Percentiles rank a stretch among this genome's conserved stretches.
Evolutionary conservation across 2,329 filamentous ascomycete species (phyloP).

Genomic region (Pseudocercospora ulei): DNA sequence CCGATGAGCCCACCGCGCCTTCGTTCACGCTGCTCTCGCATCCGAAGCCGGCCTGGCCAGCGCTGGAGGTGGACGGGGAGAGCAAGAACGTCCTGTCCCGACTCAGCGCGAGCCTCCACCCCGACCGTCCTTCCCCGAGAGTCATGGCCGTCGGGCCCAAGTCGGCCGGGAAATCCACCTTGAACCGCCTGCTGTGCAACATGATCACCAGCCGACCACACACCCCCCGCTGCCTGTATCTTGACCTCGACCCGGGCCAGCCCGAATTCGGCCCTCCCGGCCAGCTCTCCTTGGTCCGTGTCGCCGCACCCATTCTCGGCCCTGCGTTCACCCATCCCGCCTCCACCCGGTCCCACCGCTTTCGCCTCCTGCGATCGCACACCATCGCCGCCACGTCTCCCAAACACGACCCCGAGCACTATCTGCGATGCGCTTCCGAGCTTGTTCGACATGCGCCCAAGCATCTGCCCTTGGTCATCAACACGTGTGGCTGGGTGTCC

Average conservation of each 20-base stretch:
- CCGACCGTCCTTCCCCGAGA: slow-evolving; percentile 26
- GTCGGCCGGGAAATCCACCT: slow-evolving; percentile 66
- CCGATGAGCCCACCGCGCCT: slow-evolving; percentile 27
- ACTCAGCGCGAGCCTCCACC: slow-evolving; percentile 35
- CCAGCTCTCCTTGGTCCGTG: slow-evolving; percentile 56
- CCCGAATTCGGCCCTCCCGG: slow-evolving; percentile 64
- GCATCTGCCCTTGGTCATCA: slow-evolving; percentile 55
- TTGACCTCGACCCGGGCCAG: slow-evolving; percentile 70
- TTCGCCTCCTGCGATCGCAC: slow-evolving; percentile 51
- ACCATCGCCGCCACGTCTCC: slow-evolving; percentile 57
- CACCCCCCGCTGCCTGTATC: slow-evolving; percentile 39
- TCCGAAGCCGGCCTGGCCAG: slow-evolving; percentile 23
- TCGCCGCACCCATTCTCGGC: slow-evolving; percentile 54
- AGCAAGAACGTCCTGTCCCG: slow-evolving; percentile 35
- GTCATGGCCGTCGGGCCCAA: slow-evolving; percentile 60
- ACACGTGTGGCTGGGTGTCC: slow-evolving; percentile 65
- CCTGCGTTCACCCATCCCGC: slow-evolving; percentile 57
- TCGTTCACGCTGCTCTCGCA: slow-evolving; percentile 33
- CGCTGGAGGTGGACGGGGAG: slow-evolving; percentile 27
- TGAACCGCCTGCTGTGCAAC: slow-evolving; percentile 58
- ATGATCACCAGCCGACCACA: slow-evolving; percentile 48
- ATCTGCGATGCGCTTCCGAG: slow-evolving; percentile 54
- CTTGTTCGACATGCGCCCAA: slow-evolving; percentile 49
- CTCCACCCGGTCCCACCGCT: slow-evolving; percentile 20
- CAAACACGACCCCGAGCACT: slow-evolving; percentile 57